phyloP scores from a whole-genome alignment of 805 yeast genomes.

The Yarrowia bubula region DNA sequence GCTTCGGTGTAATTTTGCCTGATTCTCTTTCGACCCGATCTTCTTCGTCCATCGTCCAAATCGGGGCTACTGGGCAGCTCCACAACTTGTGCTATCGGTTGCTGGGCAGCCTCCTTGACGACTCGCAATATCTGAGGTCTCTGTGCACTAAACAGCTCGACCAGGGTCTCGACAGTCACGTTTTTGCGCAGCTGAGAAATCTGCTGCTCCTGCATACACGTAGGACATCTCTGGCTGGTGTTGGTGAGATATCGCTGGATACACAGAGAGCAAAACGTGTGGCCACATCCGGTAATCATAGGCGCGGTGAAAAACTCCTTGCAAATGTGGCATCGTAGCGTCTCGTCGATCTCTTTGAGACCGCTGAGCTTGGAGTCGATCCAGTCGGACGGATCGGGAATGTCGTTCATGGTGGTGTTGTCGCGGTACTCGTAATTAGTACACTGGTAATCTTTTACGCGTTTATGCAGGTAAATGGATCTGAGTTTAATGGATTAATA shows the following conservation, averaged over 20 bases:
- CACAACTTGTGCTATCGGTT: neutral
- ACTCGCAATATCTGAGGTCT: neutral
- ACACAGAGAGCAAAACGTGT: slow-evolving; percentile 85
- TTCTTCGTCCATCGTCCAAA: slow-evolving; percentile 4
- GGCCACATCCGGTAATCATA: slow-evolving; percentile 79
- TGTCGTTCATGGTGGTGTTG: slow-evolving; percentile 9
- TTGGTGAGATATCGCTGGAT: slow-evolving; percentile 66
- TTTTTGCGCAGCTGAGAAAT: slow-evolving; percentile 70
- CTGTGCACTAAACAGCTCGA: slow-evolving; percentile 39
- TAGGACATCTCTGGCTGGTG: slow-evolving; percentile 64
- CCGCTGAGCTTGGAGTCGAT: slow-evolving; percentile 51
- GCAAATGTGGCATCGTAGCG: slow-evolving; percentile 81
- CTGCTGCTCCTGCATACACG: slow-evolving; percentile 67
- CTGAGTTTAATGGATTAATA: neutral
- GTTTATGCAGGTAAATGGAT: slow-evolving; percentile 14
- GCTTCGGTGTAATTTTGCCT: neutral
- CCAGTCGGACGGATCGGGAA: slow-evolving; percentile 75
- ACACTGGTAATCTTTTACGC: slow-evolving; percentile 8
- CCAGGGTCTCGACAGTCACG: slow-evolving; percentile 68
- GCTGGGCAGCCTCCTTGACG: neutral
- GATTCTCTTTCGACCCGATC: neutral
- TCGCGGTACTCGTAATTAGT: too few relatives aligned
- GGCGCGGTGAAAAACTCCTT: slow-evolving; percentile 80
- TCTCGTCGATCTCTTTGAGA: slow-evolving; percentile 61
- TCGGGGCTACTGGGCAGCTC: neutral